phyloP scores from a whole-genome alignment of 805 yeast genomes.

The Lipomyces anomalus region DNA sequence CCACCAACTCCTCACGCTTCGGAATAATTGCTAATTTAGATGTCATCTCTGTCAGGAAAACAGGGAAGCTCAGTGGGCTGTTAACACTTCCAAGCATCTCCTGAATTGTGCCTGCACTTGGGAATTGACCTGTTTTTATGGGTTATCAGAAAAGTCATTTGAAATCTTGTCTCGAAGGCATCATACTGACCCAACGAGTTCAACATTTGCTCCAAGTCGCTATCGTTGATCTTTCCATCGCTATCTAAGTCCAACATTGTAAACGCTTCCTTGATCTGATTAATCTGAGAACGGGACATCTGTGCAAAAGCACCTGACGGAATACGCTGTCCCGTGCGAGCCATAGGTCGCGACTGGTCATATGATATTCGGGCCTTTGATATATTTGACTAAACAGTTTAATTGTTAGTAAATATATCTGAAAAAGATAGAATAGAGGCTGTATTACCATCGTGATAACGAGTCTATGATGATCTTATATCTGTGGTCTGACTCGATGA shows the following conservation, averaged over 20 bases:
- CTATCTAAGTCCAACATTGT: constrained; percentile 75
- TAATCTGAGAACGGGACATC: constrained; percentile 56
- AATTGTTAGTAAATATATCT: no score
- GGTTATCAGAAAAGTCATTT: background rate
- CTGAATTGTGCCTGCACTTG: constrained; percentile 39
- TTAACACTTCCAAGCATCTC: constrained; percentile 45
- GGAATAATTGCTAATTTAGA: constrained; percentile 47
- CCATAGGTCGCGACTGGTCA: constrained; percentile 2
- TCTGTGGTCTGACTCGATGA: no score
- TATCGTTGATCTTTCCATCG: constrained; percentile 45
- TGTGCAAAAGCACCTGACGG: constrained; percentile 22
- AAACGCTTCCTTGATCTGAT: constrained; percentile 67
- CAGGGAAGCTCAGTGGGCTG: constrained; percentile 52
- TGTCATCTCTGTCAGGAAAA: constrained; percentile 60
- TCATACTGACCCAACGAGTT: constrained; percentile 41
- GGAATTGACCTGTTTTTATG: constrained; percentile 33
- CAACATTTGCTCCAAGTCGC: constrained; percentile 44
- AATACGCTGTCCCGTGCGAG: constrained; percentile 3
- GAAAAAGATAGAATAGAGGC: no score
- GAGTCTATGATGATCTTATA: no score
- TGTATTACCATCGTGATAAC: no score
- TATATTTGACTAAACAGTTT: no score
- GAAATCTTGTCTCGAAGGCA: background rate
- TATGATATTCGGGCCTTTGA: background rate
- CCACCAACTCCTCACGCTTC: constrained; percentile 46